Conservation (phyloP, 345 rosid genomes). For the Salix purpurea region DNA sequence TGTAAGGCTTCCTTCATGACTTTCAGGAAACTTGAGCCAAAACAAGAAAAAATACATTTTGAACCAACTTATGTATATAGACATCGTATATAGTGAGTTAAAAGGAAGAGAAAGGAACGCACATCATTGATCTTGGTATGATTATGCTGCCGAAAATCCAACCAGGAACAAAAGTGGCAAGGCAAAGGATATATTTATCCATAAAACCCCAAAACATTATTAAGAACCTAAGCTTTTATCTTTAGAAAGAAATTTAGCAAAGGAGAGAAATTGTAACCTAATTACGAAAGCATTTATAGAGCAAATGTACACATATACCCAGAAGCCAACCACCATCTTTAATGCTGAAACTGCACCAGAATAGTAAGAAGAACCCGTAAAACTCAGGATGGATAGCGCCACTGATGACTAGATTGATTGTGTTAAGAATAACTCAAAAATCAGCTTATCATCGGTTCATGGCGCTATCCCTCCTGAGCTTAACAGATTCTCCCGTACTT, state of each 20-base stretch:
- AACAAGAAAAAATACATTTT: background rate
- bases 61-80: background rate
- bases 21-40: background rate
- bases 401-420: background rate
- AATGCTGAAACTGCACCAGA: slow-evolving; percentile 11
- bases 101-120: background rate
- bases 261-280: background rate
- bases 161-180: background rate
- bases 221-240: background rate
- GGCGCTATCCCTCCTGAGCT: slow-evolving; percentile 96
- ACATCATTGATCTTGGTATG: background rate
- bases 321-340: background rate
- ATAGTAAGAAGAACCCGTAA: slow-evolving; percentile 41
- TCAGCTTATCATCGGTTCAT: background rate
- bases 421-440: background rate
- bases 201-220: background rate
- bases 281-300: background rate
- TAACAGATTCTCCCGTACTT: slow-evolving; percentile 45
- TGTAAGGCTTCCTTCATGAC: too few relatives aligned
- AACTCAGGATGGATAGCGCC: slow-evolving; percentile 86
- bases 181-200: background rate
- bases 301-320: background rate
- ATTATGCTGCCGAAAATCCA: background rate
- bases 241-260: background rate
- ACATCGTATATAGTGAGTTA: background rate